Base-by-base conservation (phyloP, 2,329 filamentous ascomycete genomes). In the Fusarium sp. region DNA sequence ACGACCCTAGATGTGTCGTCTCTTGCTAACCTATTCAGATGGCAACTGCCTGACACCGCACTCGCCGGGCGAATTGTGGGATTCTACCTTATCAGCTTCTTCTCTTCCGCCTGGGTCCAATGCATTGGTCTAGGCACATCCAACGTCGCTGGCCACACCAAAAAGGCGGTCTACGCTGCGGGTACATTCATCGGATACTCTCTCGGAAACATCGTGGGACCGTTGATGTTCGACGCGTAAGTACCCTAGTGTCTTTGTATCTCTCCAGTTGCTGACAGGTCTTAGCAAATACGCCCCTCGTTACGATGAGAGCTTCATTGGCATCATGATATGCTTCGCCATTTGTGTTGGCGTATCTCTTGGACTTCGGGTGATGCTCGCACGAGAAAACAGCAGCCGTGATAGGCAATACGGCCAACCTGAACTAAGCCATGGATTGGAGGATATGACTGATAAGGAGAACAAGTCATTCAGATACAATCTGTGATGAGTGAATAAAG, bases 371-470 rank as follows among this genome's bases (percentile, higher is more conserved):
- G 75, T 81, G 29, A 61, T 78, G 13, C 69, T 79, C n/a, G 76
- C 62, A 5, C 60, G 69, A 16, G 71, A 83, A 64, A 83, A 83
- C 64, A 76, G 68, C 27, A 78, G 65, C 27, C 76, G 81, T 35
- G 78, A 83, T 16, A 58, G 56, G 41, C 63, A 78, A 16, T 79
- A 81, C 39, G 81, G 83, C 20, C 67, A 81, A 11, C 76, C 77
- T 5, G 79, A 78, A 18, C 70, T 81, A 64, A 77, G 77, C 20
- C 81, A 83, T 24, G 83, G 82, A 0, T 82, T 84, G 48, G 82
- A 84, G 54, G 83, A 85, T 58, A 77, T 84, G 54, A 84, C 83
- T 10, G 83, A 85, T 60, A 43, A 37, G 33, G 73, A 76, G 61
- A 76, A 76, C 24, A 76, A 71, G 43, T 74, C 73, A 11, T 76